Conservation (phyloP, 441 rosid species). For the Gossypium lobatum region DNA sequence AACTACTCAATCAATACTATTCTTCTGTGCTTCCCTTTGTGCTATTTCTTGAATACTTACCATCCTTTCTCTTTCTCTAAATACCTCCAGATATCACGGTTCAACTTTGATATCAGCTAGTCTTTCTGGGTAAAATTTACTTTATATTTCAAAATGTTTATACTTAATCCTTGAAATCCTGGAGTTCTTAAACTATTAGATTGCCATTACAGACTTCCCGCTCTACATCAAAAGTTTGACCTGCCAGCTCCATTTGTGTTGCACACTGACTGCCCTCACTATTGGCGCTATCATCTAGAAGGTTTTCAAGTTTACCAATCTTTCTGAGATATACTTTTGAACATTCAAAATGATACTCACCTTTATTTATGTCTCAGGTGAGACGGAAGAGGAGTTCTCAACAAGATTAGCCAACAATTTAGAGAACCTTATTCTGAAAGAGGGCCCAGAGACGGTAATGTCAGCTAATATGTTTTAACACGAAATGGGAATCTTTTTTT, state of each 20-base stretch:
- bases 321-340: constrained; percentile 12
- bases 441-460: constrained; percentile 93
- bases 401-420: constrained; percentile 83
- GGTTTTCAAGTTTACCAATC: constrained; percentile 36
- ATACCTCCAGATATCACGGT: constrained; percentile 71
- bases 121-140: constrained; percentile 69
- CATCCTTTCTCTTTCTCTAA: constrained; percentile 14
- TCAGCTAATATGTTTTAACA: background rate
- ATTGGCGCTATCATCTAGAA: constrained; percentile 92
- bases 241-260: constrained; percentile 91
- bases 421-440: constrained; percentile 84
- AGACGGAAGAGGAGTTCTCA: constrained; percentile 91
- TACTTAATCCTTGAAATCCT: constrained; percentile 7
- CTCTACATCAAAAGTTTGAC: constrained; percentile 89
- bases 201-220: constrained; percentile 55
- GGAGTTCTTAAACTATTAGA: background rate
- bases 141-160: background rate
- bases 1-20: background rate
- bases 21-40: background rate
- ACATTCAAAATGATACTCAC: constrained; percentile 11
- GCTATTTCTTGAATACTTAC: constrained; percentile 1
- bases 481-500: background rate
- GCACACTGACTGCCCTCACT: constrained; percentile 98
- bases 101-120: constrained; percentile 93
- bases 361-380: constrained; percentile 44